Evolutionary conservation across 1,139 yeast species (phyloP).

Genomic region (Magnusiomyces suaveolens): DNA sequence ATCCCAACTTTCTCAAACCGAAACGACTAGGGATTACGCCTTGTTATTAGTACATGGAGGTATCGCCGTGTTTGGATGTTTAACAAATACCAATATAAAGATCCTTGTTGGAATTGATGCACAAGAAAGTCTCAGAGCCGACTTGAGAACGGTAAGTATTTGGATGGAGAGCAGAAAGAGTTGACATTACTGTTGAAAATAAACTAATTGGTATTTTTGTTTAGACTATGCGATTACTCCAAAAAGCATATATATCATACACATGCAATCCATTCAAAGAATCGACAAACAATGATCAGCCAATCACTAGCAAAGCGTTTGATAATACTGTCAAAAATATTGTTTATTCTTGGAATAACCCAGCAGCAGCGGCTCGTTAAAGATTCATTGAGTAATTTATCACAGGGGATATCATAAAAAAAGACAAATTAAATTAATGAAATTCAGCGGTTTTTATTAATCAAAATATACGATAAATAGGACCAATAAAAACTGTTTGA

Average conservation of each 20-base stretch:
- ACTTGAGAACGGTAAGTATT: slow-evolving; percentile 24
- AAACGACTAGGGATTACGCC: slow-evolving; percentile 27
- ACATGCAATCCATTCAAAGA: slow-evolving; percentile 35
- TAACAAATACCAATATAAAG: slow-evolving; percentile 35
- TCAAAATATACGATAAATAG: too few species aligned
- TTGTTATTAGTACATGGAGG: slow-evolving; percentile 36
- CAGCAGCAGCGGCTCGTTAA: background rate
- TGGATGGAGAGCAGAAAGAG: background rate
- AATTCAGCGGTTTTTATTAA: too few species aligned
- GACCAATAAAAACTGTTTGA: too few species aligned
- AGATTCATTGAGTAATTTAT: background rate
- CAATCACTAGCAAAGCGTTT: slow-evolving; percentile 25
- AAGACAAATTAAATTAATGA: too few species aligned
- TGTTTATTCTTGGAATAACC: slow-evolving; percentile 21
- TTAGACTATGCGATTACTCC: slow-evolving; percentile 29
- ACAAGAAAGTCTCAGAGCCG: slow-evolving; percentile 24
- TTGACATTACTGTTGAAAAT: background rate
- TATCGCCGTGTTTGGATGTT: slow-evolving; percentile 35
- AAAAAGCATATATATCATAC: slow-evolving; percentile 30
- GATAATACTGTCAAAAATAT: slow-evolving; percentile 23
- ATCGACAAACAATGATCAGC: slow-evolving; percentile 18
- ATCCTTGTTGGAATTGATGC: slow-evolving; percentile 33
- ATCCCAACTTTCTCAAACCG: slow-evolving; percentile 23
- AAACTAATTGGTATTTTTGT: background rate
- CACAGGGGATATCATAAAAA: background rate